These are phyloP conservation scores for Pseudogymnoascus sp. DNA, from an alignment of 2,329 filamentous ascomycete genomes.

Conservation along the genomic window DNA sequence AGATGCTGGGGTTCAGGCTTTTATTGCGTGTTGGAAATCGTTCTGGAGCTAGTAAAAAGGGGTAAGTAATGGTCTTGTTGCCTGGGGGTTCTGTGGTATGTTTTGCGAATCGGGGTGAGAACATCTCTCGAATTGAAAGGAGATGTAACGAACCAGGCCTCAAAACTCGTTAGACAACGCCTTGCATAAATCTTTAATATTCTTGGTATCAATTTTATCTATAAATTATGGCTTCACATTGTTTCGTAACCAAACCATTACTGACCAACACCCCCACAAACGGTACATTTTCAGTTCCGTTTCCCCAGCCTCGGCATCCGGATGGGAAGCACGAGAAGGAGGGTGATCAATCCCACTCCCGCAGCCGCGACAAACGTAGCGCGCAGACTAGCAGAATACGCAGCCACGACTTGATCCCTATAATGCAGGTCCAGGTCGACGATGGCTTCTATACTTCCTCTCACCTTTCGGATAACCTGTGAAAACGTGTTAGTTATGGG, in stretches of 20 bases:
- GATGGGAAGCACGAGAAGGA: slow-evolving; percentile 42
- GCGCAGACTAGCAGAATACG: slow-evolving; percentile 45
- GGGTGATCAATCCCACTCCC: slow-evolving; percentile 40
- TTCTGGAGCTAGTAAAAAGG: neutral
- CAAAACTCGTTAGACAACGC: neutral
- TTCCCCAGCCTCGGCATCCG: slow-evolving; percentile 45
- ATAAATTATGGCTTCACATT: neutral
- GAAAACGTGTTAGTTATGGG: neutral
- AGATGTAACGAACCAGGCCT: neutral
- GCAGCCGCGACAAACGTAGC: slow-evolving; percentile 37
- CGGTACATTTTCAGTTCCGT: slow-evolving; percentile 28
- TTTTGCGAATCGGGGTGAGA: neutral
- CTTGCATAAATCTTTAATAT: neutral
- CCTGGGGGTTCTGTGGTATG: neutral
- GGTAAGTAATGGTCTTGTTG: neutral
- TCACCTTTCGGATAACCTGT: slow-evolving; percentile 42
- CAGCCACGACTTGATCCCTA: slow-evolving; percentile 45
- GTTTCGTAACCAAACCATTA: neutral
- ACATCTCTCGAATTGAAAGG: neutral
- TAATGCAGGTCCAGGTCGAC: slow-evolving; percentile 36
- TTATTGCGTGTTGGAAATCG: neutral
- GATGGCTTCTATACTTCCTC: slow-evolving; percentile 48
- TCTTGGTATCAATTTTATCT: neutral
- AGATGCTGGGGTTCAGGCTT: neutral
- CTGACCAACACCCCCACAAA: neutral